Evolutionary conservation across 805 yeast species (phyloP).

Genomic region (Zygosaccharomyces lentus): DNA sequence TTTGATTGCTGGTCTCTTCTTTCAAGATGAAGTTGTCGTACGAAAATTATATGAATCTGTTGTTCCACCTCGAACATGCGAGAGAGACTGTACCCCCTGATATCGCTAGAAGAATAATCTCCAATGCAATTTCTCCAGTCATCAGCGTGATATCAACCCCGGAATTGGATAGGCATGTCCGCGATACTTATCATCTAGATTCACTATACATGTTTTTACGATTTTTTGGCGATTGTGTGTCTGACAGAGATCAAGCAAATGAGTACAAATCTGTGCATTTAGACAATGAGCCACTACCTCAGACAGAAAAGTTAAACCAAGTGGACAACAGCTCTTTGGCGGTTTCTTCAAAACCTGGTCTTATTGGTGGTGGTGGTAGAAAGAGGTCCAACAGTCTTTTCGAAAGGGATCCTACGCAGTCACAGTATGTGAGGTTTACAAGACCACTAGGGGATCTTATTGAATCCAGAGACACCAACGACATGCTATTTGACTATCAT

Average conservation of each 20-base stretch:
- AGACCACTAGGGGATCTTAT: slow-evolving; percentile 38
- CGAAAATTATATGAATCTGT: slow-evolving; percentile 32
- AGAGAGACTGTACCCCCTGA: slow-evolving; percentile 31
- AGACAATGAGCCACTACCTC: neutral
- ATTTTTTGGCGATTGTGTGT: slow-evolving; percentile 34
- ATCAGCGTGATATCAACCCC: slow-evolving; percentile 31
- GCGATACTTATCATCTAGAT: slow-evolving; percentile 24
- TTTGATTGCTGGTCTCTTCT: neutral
- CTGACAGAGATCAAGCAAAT: slow-evolving; percentile 34
- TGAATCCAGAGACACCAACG: slow-evolving; percentile 26
- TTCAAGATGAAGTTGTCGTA: slow-evolving; percentile 20
- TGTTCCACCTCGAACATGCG: slow-evolving; percentile 26
- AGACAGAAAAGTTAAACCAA: neutral
- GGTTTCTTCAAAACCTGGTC: slow-evolving; percentile 1
- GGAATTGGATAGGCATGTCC: slow-evolving; percentile 29
- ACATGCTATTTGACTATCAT: slow-evolving; percentile 34
- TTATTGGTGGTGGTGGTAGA: slow-evolving; percentile 13
- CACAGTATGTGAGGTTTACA: slow-evolving; percentile 49
- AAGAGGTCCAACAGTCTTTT: slow-evolving; percentile 33
- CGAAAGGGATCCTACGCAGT: slow-evolving; percentile 32
- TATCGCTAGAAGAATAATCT: slow-evolving; percentile 31
- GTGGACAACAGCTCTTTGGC: neutral
- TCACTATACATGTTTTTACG: slow-evolving; percentile 32
- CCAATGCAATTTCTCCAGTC: slow-evolving; percentile 35
- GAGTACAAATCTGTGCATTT: slow-evolving; percentile 11